Conservation (phyloP, 371 early-diverging fungal species). For the Mortierella sp. region DNA sequence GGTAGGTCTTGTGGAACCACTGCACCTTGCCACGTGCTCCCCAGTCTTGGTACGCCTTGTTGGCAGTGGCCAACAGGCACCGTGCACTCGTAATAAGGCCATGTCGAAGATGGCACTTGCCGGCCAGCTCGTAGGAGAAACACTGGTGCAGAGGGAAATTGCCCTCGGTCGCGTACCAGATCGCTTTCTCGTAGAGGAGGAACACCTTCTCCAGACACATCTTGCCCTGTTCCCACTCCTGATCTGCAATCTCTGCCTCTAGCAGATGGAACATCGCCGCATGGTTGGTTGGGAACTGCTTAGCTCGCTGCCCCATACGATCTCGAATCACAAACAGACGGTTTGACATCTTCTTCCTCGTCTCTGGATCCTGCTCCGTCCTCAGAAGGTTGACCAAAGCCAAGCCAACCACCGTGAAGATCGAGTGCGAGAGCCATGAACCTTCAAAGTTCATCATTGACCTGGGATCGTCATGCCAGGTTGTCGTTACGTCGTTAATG, state of each 20-base stretch:
- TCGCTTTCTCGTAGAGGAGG: slow-evolving; percentile 43
- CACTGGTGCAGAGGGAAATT: slow-evolving; percentile 42
- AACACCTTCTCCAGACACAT: slow-evolving; percentile 20
- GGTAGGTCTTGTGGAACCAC: slow-evolving; percentile 32
- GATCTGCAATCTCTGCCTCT: slow-evolving; percentile 50
- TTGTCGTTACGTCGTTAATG: slow-evolving; percentile 28
- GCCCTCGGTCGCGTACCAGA: slow-evolving; percentile 23
- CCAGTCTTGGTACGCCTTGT: slow-evolving; percentile 40
- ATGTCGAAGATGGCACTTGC: slow-evolving; percentile 28
- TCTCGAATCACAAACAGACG: slow-evolving; percentile 19
- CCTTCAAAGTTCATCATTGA: slow-evolving; percentile 55
- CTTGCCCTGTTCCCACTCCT: slow-evolving; percentile 4
- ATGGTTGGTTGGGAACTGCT: slow-evolving; percentile 41
- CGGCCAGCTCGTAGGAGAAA: slow-evolving; percentile 40
- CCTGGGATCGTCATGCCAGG: slow-evolving; percentile 45
- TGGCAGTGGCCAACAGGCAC: slow-evolving; percentile 29
- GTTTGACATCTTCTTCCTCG: slow-evolving; percentile 7
- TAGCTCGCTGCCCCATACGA: slow-evolving; percentile 29
- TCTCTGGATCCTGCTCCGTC: slow-evolving; percentile 29
- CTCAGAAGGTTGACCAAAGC: slow-evolving; percentile 28
- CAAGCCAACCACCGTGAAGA: slow-evolving; percentile 42
- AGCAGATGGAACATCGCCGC: slow-evolving; percentile 46
- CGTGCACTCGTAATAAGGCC: slow-evolving; percentile 35
- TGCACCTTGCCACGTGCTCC: slow-evolving; percentile 39
- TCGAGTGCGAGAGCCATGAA: slow-evolving; percentile 39